Evolutionary conservation across 192 early-diverging fungal species (phyloP).

Genomic region (Rhizophagus sp.): DNA sequence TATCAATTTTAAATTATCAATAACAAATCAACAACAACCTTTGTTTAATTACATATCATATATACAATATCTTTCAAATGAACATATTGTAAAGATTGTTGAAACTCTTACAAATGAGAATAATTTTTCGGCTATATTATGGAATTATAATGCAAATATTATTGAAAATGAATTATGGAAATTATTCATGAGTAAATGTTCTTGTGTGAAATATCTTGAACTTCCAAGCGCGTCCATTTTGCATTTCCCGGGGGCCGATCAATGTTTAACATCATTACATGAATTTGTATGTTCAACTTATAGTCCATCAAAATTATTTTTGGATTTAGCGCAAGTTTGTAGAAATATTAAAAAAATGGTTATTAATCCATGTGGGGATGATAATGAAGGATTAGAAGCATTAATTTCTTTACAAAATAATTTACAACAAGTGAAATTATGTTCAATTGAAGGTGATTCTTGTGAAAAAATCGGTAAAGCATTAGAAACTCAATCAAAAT

Average conservation of each 20-base stretch:
- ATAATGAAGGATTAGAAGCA: background rate
- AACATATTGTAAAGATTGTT: background rate
- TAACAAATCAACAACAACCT: background rate
- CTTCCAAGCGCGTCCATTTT: background rate
- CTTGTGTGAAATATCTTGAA: background rate
- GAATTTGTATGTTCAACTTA: slow-evolving; percentile 4
- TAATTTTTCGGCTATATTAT: background rate
- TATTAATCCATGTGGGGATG: background rate
- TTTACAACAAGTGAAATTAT: background rate
- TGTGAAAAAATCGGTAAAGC: background rate
- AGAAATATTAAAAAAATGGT: background rate
- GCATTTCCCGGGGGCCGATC: background rate
- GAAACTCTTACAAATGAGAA: background rate
- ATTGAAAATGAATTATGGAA: slow-evolving; percentile 12
- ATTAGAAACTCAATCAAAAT: background rate
- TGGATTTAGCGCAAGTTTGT: background rate
- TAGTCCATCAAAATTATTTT: background rate
- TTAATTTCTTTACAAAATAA: background rate
- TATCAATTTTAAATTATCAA: background rate
- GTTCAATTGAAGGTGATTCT: background rate
- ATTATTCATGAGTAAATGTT: background rate
- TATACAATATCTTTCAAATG: background rate
- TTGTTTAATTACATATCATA: background rate
- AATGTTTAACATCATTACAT: background rate
- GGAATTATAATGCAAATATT: background rate